Base-by-base conservation (phyloP, 1,284 basidiomycete species). In the Malassezia sp. region DNA sequence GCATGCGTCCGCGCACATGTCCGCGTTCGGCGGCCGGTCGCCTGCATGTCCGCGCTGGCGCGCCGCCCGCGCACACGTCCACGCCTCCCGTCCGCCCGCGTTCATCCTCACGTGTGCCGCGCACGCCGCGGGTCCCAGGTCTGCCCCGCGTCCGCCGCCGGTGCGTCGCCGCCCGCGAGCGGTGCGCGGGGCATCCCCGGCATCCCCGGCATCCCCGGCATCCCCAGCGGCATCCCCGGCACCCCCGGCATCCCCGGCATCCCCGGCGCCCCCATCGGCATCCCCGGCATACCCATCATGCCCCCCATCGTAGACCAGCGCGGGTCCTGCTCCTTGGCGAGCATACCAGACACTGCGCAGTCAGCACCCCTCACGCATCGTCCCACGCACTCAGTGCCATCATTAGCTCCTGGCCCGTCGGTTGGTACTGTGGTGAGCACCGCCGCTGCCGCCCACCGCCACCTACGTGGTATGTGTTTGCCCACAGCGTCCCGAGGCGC, bases 361-460 rank as follows among this genome's bases (percentile, higher is more conserved):
- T 36, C 29, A 26, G 37, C 35, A n/a, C n/a, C n/a, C n/a, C n/a
- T n/a, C n/a, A n/a, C n/a, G n/a, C 17, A 15, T 18, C n/a, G 3
- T 10, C 1, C 14, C 21, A 47, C 45, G 28, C 41, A 47, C 45
- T 50, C 17, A 50, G 30, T 1, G 48, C 48, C 48, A 50, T 50
- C 48, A 50, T 50, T 4, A 50, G 48, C 34, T 50, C 48, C 0
- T 28, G 48, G 18, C 42, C 48, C 7, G 32, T 35, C 22, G 48
- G 42, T 38, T 50, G 37, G 27, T 44, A 44, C 22, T 50, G 18
- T 9, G 27, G 27, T 28, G 8, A 28, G 27, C 14, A n/a, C n/a
- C n/a, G n/a, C n/a, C n/a, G n/a, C n/a, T n/a, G n/a, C n/a, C n/a
- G n/a, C n/a, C n/a, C n/a, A n/a, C n/a, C n/a, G n/a, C n/a, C 7